A percentile compares a stretch with the other conserved stretches of the same genome.
These are phyloP conservation scores for Escallonia rubra DNA, from an alignment of 129 eudicot genomes.

Conservation along the genomic window DNA sequence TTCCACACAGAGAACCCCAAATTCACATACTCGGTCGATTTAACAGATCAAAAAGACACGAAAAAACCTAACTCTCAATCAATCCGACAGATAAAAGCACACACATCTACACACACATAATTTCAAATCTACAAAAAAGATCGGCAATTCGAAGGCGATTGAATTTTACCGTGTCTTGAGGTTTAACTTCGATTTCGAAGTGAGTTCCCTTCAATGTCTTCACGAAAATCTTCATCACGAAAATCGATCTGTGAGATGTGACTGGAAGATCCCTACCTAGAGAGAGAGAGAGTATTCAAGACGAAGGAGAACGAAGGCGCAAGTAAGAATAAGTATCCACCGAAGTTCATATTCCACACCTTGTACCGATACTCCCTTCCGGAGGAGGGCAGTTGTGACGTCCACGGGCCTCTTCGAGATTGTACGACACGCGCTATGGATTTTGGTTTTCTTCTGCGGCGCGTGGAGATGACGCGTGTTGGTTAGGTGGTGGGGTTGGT, in stretches of 20 bases:
- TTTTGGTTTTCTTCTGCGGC: neutral
- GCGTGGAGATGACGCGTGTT: neutral
- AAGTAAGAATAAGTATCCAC: neutral
- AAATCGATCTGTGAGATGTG: neutral
- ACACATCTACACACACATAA: neutral
- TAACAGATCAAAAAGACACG: neutral
- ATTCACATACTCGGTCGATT: neutral
- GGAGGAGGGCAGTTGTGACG: neutral
- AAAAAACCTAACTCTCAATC: neutral
- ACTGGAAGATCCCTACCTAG: neutral
- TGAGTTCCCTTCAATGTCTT: conserved; percentile 42
- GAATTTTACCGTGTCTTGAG: conserved; percentile 27
- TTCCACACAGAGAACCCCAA: neutral
- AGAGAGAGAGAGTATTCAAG: neutral
- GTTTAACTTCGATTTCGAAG: conserved; percentile 42
- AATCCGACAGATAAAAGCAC: neutral
- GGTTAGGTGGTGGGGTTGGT: neutral
- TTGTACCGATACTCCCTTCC: neutral
- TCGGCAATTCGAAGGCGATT: neutral
- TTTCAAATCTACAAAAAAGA: neutral
- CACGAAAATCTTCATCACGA: conserved; percentile 38
- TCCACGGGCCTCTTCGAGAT: too few species aligned
- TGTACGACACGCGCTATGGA: neutral
- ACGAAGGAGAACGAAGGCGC: neutral
- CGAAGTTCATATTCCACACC: neutral